Evolutionary conservation across 176 grass and related monocot species (phyloP), one percentile per base, ranked within the genome.

Genomic region (Sorghum bicolor): DNA sequence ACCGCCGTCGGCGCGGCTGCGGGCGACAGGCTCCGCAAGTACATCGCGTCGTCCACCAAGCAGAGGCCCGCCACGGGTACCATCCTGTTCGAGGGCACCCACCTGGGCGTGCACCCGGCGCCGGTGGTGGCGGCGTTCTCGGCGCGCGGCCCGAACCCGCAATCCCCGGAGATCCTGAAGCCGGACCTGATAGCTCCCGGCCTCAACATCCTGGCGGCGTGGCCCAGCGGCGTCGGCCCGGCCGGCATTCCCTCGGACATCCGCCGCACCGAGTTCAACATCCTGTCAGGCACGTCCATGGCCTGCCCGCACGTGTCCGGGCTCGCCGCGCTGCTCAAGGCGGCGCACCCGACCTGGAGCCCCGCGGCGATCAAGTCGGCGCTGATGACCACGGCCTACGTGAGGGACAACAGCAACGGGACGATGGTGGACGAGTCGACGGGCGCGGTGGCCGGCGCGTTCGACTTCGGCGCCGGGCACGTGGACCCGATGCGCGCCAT

Each of bases 281-380:
- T 98, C 70, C 91, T 98, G 22, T 98, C 96, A 0, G 96, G 96
- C 22, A 98, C 96, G 5, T 95, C 96, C 57, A 98, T 98, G 96
- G 96, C 96, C 2, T 98, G 96, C 84, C 96, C 93, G 26, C 96
- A 98, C 82, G 80, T 98, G 26, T 98, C 96, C 6, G 96, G 96
- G 24, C 96, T 98, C 2, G 93, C 91, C 0, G 93, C 96, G 2
- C 72, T 98, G 77, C 96, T 98, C n/a, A 98, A 95, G 84, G 96
- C 93, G 0, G 96, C 96, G n/a, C 96, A 95, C 76, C 93, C 96
- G 2, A 64, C 74, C 0, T 98, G 96, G 96, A 90, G 87, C 83
- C 92, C 93, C 1, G 96, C 93, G 1, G 93, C 89, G 20, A 93
- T 98, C 87, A 98, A 98, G 88, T 98, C 96, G 16, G 96, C 96